Evolutionary conservation across 345 rosid genomes (phyloP).

Genomic region (Microcos paniculata): DNA sequence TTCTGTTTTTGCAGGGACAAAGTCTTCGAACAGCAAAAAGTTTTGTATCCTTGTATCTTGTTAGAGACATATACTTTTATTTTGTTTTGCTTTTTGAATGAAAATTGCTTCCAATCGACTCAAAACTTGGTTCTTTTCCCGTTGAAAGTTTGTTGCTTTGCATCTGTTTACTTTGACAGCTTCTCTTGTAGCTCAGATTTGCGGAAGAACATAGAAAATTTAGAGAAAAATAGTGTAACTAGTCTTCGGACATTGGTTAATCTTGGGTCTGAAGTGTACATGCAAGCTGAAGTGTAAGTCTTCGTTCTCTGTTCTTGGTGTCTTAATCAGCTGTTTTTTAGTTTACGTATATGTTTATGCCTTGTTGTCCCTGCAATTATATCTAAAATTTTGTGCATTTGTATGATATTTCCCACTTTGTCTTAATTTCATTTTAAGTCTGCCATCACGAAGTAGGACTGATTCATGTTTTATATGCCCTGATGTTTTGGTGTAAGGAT

Average conservation of each 20-base stretch:
- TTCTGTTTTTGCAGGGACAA: slow-evolving; percentile 68
- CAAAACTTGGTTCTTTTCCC: slow-evolving; percentile 44
- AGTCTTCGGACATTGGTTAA: slow-evolving; percentile 85
- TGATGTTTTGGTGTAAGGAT: background rate
- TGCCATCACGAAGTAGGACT: background rate
- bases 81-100: background rate
- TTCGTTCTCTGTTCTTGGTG: slow-evolving; percentile 14
- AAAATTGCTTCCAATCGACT: too few species aligned
- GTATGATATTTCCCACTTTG: background rate
- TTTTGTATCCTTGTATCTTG: slow-evolving; percentile 97
- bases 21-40: slow-evolving; percentile 75
- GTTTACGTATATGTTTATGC: background rate
- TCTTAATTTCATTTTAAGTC: background rate
- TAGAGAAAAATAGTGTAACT: slow-evolving; percentile 77
- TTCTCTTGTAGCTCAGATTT: slow-evolving; percentile 66
- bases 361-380: background rate
- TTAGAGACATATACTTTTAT: too few species aligned
- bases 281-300: slow-evolving; percentile 95
- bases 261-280: slow-evolving; percentile 92
- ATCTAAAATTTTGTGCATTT: background rate
- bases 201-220: slow-evolving; percentile 64
- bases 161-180: slow-evolving; percentile 30
- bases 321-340: background rate
- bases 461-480: background rate
- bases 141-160: background rate